Base-by-base conservation (phyloP, 768 basidiomycete genomes). In the Suillus cothurnatus region DNA sequence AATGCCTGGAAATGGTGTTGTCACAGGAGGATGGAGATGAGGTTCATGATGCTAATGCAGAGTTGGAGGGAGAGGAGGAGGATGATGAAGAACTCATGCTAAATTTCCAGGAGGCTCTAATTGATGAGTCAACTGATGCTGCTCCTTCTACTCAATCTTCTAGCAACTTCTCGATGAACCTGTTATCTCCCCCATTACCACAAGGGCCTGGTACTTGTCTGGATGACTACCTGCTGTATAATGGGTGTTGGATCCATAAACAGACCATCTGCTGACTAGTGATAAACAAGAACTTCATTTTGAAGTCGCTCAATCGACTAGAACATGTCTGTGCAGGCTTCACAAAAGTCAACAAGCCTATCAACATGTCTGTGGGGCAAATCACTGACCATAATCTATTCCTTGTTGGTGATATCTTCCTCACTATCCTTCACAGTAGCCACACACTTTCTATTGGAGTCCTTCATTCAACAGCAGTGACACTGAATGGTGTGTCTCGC, bases 241-340 rank as follows among this genome's bases (percentile, higher is more conserved):
- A 63, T 17, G 62, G 26, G 14, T 4, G 52, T 6, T 63, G 62
- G 62, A 52, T 63, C 1, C 62, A 63, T 15, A 63, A 63, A 15
- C 47, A 47, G 4, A 53, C 62, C 1, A 26, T 63, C 4, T 63
- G 53, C 39, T 6, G 38, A 1, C 62, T 63, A 0, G 12, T 63
- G 1, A 34, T 63, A n/a, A 63, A 63, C 26, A 39, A 63, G 12
- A 53, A 38, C 12, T 63, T 63, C 32, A 14, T 15, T 1, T 50
- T 26, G 1, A 50, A 50, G 3, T 50, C 26, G 0, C 15, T 7
- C 26, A 50, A 50, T 3, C 26, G 3, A 15, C 49, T 50, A 3
- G 49, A 28, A 8, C 7, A 15, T 50, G 26, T 50, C 0, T 7
- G 15, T 2, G 23, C 32, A 32, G 36, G 49, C 15, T 50, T 17